Evolutionary conservation across 192 early-diverging fungal species (phyloP), one percentile per base, ranked within the genome.

Genomic region (Umbelopsis isabellina): DNA sequence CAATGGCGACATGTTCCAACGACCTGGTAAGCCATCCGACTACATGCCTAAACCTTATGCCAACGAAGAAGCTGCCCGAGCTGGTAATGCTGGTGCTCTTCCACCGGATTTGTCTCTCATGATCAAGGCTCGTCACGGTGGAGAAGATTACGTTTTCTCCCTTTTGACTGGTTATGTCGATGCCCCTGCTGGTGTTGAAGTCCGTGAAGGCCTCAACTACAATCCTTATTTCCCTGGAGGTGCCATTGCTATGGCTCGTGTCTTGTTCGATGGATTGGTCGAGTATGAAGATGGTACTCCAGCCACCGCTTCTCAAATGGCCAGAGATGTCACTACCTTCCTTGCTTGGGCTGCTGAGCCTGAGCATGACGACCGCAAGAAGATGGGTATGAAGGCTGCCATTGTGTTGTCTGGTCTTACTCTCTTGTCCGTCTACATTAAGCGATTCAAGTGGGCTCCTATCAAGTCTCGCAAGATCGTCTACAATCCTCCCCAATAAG

Each of bases 191-290:
- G 96, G 97, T 78, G 89, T 99, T 65, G 86, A 89, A 67, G 77
- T 99, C 53, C 92, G 95, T 80, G 95, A 97, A 75, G 97, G 96
- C 67, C 87, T 99, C 20, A 94, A 97, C 89, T 99, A 95, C 88
- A 99, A 99, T 89, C 93, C 94, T 47, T 99, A 97, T 87, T 99
- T 99, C 93, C 97, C 95, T 20, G 96, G 97, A 51, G 96, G 96
- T 73, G 92, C 96, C 64, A 99, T 99, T 80, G 88, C 88, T 66
- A 99, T 99, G 96, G 97, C 95, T 41, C 91, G 93, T 72, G 84
- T 91, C 66, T 80, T 99, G 55, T 99, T 90, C 83, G 97, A 99
- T 71, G 97, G 92, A 61, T 84, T 95, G 22, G 91, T 96, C 22
- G 96, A 99, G 74, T 99, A 92, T 75, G 96, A 99, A 65, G 97